Conservation (phyloP, 2,329 filamentous ascomycete species). For the Alternaria sp. region DNA sequence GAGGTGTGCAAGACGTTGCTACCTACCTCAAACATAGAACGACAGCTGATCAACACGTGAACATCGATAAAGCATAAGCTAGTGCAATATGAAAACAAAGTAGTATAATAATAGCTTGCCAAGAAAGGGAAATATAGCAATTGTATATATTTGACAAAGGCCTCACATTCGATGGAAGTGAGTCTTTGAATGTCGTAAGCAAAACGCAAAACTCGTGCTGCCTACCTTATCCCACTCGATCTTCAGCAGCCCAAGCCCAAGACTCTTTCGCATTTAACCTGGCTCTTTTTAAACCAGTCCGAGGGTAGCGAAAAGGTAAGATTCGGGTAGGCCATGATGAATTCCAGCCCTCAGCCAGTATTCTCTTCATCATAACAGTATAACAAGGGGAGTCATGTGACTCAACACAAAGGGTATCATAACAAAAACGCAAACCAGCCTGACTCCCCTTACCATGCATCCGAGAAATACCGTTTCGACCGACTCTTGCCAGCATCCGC, state of each 20-base stretch:
- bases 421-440: constrained; percentile 6
- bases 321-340: not conserved
- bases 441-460: constrained; percentile 34
- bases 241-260: not conserved
- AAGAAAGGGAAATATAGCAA: not conserved
- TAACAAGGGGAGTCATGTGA: constrained; percentile 7
- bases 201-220: constrained; percentile 6
- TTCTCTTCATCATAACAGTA: constrained; percentile 6
- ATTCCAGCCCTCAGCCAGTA: not conserved
- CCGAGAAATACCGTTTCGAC: constrained; percentile 61
- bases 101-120: constrained; percentile 8
- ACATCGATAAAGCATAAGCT: not conserved
- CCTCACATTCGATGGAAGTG: constrained; percentile 6
- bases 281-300: not conserved
- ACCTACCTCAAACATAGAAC: not conserved
- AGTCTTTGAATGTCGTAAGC: constrained; percentile 30
- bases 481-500: constrained; percentile 54
- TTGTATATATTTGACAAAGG: constrained; percentile 12
- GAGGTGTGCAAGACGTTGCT: not conserved
- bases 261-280: not conserved
- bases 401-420: constrained; percentile 17
- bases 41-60: not conserved
- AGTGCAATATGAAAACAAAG: not conserved
- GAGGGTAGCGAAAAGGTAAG: not conserved
- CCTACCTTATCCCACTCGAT: not conserved